Evolutionary conservation across 192 early-diverging fungal species (phyloP), one percentile per base, ranked within the genome.

Genomic region (Haplosporangium gracile): DNA sequence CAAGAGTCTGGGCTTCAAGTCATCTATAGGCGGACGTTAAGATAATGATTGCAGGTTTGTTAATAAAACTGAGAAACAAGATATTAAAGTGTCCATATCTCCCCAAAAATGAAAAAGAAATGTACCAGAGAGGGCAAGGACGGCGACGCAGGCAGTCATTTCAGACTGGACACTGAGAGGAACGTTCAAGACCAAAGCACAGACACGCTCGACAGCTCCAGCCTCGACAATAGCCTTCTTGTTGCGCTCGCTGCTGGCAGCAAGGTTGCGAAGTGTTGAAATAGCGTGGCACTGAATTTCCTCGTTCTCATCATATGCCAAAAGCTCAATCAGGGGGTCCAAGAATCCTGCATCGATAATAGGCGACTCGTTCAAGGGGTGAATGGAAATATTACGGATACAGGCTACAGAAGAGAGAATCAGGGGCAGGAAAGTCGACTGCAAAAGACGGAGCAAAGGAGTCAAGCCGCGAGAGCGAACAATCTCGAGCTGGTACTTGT

Each of bases 201-300:
- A 90, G 26, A 97, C 93, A 34, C 94, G 89, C 72, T 97, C 94
- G 20, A 96, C 93, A 42, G 95, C 93, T 9, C 96, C 97, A 15
- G 92, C 93, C 70, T 95, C 92, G 4, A 94, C 91, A 87, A 97
- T 95, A 7, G 91, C 91, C 72, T 87, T 82, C 86, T 96, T 96
- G 88, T 96, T 96, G 57, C 91, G 90, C 70, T 96, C 95, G 38
- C 92, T 94, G 72, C 93, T 95, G 24, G 95, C 94, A 4, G 95
- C 95, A 74, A 97, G 81, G 74, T 97, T 97, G 76, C 96, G 92
- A 76, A 97, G 91, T 0, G 96, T 95, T 4, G 94, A 95, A 65
- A 97, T 94, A 60, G 95, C 94, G 82, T 97, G 96, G 87, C 95
- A 96, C 83, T 96, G 96, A 70, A 96, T 94, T 89, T 96, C 96